Base-by-base conservation (phyloP, 495 filamentous ascomycete species). In the Elasticomyces elasticus region DNA sequence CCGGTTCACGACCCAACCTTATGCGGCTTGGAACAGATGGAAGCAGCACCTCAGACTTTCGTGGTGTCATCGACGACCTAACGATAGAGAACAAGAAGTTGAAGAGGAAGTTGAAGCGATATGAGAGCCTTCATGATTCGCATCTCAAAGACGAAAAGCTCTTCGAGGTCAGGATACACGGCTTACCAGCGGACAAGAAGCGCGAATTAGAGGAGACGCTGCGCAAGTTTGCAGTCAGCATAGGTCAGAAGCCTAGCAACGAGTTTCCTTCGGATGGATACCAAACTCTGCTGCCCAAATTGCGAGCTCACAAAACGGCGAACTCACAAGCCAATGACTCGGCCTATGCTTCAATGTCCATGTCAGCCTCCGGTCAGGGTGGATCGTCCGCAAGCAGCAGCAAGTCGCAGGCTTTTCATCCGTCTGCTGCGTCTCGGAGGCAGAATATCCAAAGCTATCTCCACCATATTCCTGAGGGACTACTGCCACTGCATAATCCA, bases 101-200 rank as follows among this genome's bases (percentile, higher is more conserved):
- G 47, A 87, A 82, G 67, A 76, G 79, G 57, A 81, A 79, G 60
- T 56, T 91, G 53, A 80, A 72, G 61, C 79, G 79, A 50, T 84
- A 84, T 55, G 82, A 84, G 63, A 79, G 76, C 44, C 63, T 79
- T 52, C 77, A 83, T 12, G 76, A 78, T 28, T 69, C 77, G 28
- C 74, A 79, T 55, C 66, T 87, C 49, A 65, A 77, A 25, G 64
- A 73, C 27, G 85, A 90, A 17, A 86, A 82, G 57, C 69, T 90
- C 2, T 87, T 90, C 58, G 87, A 90, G 63, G 76, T 91, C 43
- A 78, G 82, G 58, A 72, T 88, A 28, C 84, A 89, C 62, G 79
- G 79, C 2, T 67, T 91, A 30, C 74, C 82, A 6, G 65, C 67
- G 26, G 70, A 76, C 35, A 86, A 83, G 66, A 87, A 83, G 61